Base-by-base conservation (phyloP, 768 basidiomycete species). In the Tubosaeta sp. region DNA sequence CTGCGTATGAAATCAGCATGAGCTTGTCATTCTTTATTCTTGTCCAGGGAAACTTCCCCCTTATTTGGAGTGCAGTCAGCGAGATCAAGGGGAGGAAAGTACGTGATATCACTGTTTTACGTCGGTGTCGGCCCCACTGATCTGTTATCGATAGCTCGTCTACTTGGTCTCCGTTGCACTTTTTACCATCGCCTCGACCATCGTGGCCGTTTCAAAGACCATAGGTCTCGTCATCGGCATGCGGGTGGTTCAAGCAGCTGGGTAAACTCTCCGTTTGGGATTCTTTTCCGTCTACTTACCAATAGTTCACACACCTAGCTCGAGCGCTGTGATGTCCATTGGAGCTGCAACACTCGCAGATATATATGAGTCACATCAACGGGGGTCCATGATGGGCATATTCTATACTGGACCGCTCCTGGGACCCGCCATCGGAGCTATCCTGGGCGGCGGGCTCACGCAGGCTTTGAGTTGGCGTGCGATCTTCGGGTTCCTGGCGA, bases 401-500 rank as follows among this genome's bases (percentile, higher is more conserved):
- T 92, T 84, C 67, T 92, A 91, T 59, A 79, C 83, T 11, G 85
- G 90, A 4, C 89, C 90, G 0, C 76, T 92, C 4, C 76, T 93
- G 4, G 91, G 89, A 0, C 83, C 85, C 1, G 74, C 80, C 1
- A 56, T 88, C 2, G 88, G 87, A 0, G 83, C 86, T 1, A 77
- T 91, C 29, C 60, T 91, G 32, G 89, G 89, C 5, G 88, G 90
- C 1, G 79, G 70, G 0, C 72, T 91, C 4, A 84, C 88, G 0
- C 76, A 84, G 49, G 79, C 73, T 0, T 82, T 85, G 62, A 74
- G 71, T 52, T 95, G 94, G 94, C 80, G 92, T 32, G 83, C 86
- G 1, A 80, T 88, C 1, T 92, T 95, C 69, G 94, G 88, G 81
- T 91, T 94, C 64, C 74, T 94, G 33, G 74, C 79, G 2, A 84